These are phyloP conservation scores for Westerdykella ornata DNA, from an alignment of 2,329 filamentous ascomycete species.

Conservation along the genomic window DNA sequence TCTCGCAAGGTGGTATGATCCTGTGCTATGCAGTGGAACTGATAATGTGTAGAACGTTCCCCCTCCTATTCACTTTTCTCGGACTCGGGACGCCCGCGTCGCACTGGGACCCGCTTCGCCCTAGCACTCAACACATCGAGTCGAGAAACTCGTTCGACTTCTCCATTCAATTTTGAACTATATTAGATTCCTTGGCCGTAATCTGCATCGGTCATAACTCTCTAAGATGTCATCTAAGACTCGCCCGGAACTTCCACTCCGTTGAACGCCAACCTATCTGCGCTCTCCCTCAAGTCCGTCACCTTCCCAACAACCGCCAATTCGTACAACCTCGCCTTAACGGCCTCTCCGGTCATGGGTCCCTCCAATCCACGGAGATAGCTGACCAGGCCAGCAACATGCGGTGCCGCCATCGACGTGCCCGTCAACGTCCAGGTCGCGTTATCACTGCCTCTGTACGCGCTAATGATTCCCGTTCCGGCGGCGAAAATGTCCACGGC, in stretches of 20 bases:
- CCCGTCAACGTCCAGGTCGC: constrained; percentile 45
- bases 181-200: too few relatives aligned
- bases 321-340: constrained; percentile 17
- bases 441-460: constrained; percentile 43
- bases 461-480: constrained; percentile 38
- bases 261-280: constrained; percentile 27
- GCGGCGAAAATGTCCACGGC: constrained; percentile 36
- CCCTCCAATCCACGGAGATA: constrained; percentile 56
- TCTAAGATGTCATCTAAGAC: not conserved
- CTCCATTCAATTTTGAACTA: too few relatives aligned
- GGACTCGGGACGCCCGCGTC: too few relatives aligned
- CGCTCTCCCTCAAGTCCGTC: constrained; percentile 14
- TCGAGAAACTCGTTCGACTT: too few relatives aligned
- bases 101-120: too few relatives aligned
- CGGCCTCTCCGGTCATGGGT: constrained; percentile 9
- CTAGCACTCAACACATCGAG: too few relatives aligned
- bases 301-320: constrained; percentile 18
- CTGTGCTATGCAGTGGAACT: too few relatives aligned
- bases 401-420: constrained; percentile 61
- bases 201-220: too few relatives aligned
- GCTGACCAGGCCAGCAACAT: constrained; percentile 60
- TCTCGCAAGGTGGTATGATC: too few relatives aligned
- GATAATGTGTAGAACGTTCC: too few relatives aligned
- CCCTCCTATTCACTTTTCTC: too few relatives aligned
- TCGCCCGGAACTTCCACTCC: constrained; percentile 4